Evolutionary conservation across 495 filamentous ascomycete species (phyloP), one percentile per base, ranked within the genome.

Genomic region (Haplographium delicatum): DNA sequence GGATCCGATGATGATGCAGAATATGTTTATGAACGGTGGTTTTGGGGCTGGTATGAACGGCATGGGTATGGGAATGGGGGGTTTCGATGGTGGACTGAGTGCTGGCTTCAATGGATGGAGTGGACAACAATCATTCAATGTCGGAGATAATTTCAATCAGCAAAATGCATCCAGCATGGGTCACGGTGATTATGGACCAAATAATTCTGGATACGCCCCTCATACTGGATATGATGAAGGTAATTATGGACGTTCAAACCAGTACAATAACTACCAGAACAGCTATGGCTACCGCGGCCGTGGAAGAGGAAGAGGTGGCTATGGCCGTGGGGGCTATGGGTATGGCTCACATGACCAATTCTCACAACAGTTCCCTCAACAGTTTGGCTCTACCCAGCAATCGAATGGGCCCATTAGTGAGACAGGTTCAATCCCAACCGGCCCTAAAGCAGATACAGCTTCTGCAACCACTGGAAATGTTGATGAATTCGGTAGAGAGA

Each of bases 1-100:
- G 85, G 87, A 89, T 74, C 87, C 86, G 59, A 91, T 91, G 86
- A 74, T 75, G 71, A 87, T 89, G 80, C 86, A 93, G 69, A 83
- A 80, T 66, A 91, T 94, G 85, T 88, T 86, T 78, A 78, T 80
- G 74, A 78, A 69, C 63, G 84, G 85, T 68, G 87, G 85, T 51
- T 91, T 83, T 71, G 83, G 83, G 61, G 75, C 78, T 64, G 78
- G 79, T 66, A 91, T 91, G 85, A 84, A 83, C 80, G 84, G 84
- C 73, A 87, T 84, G 79, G 86, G 84, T 68, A 89, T 93, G 87
- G 83, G 83, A 60, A 83, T 84, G 80, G 86, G 83, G 70, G 86
- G 83, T 58, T 91, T 81, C 76, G 80, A 83, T 75, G 56, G 56
- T 16, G 56, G 56, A 56, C 53, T 59, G 47, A 56, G 60, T 15